These are phyloP conservation scores for Xylaria digitata DNA, from an alignment of 2,329 filamentous ascomycete species.

Conservation along the genomic window DNA sequence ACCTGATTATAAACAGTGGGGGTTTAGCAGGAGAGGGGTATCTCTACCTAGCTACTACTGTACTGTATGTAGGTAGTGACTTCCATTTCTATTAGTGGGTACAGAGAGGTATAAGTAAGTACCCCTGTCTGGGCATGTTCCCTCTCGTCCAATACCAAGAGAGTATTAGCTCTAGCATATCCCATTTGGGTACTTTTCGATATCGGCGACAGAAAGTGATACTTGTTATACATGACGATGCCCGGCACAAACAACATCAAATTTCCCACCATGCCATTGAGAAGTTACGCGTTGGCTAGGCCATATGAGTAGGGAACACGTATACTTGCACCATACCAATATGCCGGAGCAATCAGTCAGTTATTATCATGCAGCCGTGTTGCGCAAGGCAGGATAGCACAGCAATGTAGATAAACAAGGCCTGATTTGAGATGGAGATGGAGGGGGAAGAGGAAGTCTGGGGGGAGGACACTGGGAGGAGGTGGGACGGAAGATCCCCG, in stretches of 20 bases:
- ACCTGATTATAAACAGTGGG: background rate
- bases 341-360: slow-evolving; percentile 5
- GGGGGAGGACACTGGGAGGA: background rate
- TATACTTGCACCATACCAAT: slow-evolving; percentile 16
- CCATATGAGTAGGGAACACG: slow-evolving; percentile 5
- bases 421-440: background rate
- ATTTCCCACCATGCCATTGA: slow-evolving; percentile 16
- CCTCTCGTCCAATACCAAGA: slow-evolving; percentile 34
- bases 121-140: slow-evolving; percentile 29
- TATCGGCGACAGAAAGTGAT: slow-evolving; percentile 16
- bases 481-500: slow-evolving; percentile 40
- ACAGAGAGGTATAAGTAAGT: slow-evolving; percentile 36
- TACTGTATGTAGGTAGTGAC: background rate
- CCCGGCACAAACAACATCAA: background rate
- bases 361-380: slow-evolving; percentile 10
- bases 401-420: slow-evolving; percentile 1
- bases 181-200: slow-evolving; percentile 37
- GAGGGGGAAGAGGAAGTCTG: too few species aligned
- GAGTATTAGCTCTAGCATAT: slow-evolving; percentile 26
- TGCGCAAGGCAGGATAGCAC: slow-evolving; percentile 13
- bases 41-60: too few species aligned
- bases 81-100: background rate
- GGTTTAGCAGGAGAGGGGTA: background rate
- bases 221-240: slow-evolving; percentile 31
- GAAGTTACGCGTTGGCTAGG: background rate